Base-by-base conservation (phyloP, 192 early-diverging fungal species). In the Coemansia sp. region DNA sequence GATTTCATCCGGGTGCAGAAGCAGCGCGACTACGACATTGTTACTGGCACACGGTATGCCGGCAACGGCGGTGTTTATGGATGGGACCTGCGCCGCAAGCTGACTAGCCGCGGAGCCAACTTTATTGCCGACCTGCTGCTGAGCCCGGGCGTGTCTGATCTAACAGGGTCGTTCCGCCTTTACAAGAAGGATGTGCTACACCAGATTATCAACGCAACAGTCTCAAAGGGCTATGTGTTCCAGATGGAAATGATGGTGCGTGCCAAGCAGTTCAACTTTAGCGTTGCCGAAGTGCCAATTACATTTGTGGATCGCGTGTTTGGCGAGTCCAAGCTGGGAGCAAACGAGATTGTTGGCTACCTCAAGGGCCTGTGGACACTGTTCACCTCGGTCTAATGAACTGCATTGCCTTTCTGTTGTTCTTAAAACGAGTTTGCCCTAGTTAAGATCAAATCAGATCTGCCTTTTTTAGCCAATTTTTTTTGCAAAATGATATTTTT, bases 201-300 rank as follows among this genome's bases (percentile, higher is more conserved):
- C 52, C 78, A 88, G 73, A 84, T 98, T 70, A 98, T 98, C 64
- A 80, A 85, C 25, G 88, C 89, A 2, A 94, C 92, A 6, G 86
- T 95, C 37, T 94, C 95, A 54, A 97, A 97, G 78, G 96, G 96
- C 11, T 98, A 98, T 67, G 94, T 97, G 22, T 98, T 98, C 85
- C 96, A 98, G 79, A 97, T 97, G 95, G 96, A 98, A 73, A 97
- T 98, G 93, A 98, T 98, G 89, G 92, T 98, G 10, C 90, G 95
- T 23, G 96, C 96, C 52, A 85, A 94, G 65, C 93, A 97, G 76
- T 87, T 96, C 66, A 84, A 89, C 63, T 96, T 77, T 62, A 76
- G 86, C 5, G 91, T 98, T 59, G 94, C 91, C 21, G 95, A 98
- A 73, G 87, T 92, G 3, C 94, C 94, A 5, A 98, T 98, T 77